Base-by-base conservation (phyloP, 2,329 filamentous ascomycete species). In the Alternaria solani region DNA sequence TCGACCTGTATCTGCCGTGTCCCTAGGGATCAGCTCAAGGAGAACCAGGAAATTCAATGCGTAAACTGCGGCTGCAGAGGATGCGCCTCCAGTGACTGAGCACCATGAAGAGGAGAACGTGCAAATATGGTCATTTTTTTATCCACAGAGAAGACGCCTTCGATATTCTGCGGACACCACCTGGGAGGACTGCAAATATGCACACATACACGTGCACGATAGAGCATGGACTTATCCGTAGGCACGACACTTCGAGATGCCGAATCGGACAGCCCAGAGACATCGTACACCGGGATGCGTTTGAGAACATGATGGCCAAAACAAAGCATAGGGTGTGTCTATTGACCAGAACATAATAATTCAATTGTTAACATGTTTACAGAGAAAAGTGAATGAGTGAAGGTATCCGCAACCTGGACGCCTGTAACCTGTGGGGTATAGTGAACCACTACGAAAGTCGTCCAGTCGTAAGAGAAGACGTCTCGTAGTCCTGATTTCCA, bases 1-100 rank as follows among this genome's bases (percentile, higher is more conserved):
- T 91, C 92, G 66, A 99, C 94, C 1, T 99, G 95, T 78, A 95
- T 99, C 74, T 99, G 95, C 79, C 91, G 95, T 52, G 94, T 99
- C 51, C 95, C 95, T 1, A 90, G 91, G 75, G 90, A 92, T 32
- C 88, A 96, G 78, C 81, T 99, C 75, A 97, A 97, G 80, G 93
- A 96, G 73, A 89, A 93, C 42, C 91, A 95, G 77, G 91, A 92
- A 38, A 89, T 98, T 32, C 91, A 98, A 79, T 99, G 95, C 75
- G 93, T 98, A 52, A 97, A 88, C 80, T 99, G 95, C 79, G 95
- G 95, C 8, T 99, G 95, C 79, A 86, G 92, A 74, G 94, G 94
- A 1, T 98, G 94, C 79, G 87, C 92, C 16, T 96, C 93, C 47
- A 91, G 88, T 74, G 94, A 97, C 78, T 97, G 75, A 76, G 63